Percentiles rank a stretch among this genome's conserved stretches.
These are phyloP conservation scores for Xylaria multiplex DNA, from an alignment of 2,329 filamentous ascomycete genomes.

Conservation along the genomic window DNA sequence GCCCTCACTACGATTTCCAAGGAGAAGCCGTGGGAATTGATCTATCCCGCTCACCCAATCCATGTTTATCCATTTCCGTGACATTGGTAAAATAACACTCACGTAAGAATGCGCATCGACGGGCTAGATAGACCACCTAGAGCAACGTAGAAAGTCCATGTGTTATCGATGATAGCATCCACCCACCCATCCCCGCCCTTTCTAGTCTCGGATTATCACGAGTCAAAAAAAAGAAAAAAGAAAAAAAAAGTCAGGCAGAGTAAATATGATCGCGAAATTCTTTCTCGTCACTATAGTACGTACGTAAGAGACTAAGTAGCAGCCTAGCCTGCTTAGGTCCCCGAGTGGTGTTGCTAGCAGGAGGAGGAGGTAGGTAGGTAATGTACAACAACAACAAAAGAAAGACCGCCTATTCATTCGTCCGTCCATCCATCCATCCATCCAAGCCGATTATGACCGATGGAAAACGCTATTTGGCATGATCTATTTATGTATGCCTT, in stretches of 20 bases:
- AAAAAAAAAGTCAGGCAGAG: neutral
- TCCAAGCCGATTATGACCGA: neutral
- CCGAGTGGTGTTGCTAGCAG: neutral
- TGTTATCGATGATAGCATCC: neutral
- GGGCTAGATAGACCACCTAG: no score
- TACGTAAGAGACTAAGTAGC: neutral
- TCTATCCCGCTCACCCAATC: neutral
- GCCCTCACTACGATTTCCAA: neutral
- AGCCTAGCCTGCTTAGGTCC: neutral
- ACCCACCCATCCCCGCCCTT: neutral
- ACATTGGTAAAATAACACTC: neutral
- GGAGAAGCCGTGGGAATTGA: neutral
- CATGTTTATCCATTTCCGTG: no score
- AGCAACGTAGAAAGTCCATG: neutral
- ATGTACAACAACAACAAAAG: constrained; percentile 1
- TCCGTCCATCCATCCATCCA: neutral
- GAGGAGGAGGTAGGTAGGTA: neutral
- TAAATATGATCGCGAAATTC: neutral
- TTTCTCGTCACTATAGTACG: neutral
- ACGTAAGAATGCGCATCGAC: neutral
- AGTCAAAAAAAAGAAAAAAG: neutral
- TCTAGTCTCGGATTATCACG: neutral
- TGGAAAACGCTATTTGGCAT: neutral
- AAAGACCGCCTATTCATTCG: neutral
- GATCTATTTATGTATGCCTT: neutral